Base-by-base conservation (phyloP, 306 rosid species). In the Rosa chinensis region DNA sequence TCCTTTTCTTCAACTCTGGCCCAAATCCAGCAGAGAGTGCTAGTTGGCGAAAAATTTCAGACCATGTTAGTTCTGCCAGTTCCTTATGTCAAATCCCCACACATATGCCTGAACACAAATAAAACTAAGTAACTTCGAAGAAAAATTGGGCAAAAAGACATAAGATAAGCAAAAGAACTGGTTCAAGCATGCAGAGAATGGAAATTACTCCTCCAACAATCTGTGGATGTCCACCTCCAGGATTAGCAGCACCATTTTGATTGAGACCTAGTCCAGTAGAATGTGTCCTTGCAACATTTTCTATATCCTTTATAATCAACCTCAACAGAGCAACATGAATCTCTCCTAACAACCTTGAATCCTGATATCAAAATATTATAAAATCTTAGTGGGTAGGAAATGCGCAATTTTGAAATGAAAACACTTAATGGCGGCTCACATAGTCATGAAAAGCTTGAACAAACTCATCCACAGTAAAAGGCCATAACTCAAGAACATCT, bases 61-160 rank as follows among this genome's bases (percentile, higher is more conserved):
- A 96, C 99, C 99, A 95, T 59, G 99, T 95, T 81, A 90, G 86
- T 84, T 85, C 88, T 95, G 98, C 99, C 99, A 95, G 80, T 91
- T 93, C 70, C 94, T 84, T 80, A 95, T 95, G 84, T 95, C 99
- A 91, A 93, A 93, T 64, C 99, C 99, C 99, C 99, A 95, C 23
- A 94, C 89, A 82, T 93, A 92, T 63, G 98, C 98, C 98, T 93
- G 68, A 82, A 80, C 32, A 66, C 70, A 73, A 75, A 84, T 61
- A 39, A 76, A 66, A 71, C 73, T 77, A 47, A 76, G 45, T 72
- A 73, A 71, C 53, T 74, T 76, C 58, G 18, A 35, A 71, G 78
- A 74, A 67, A 5, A 61, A 77, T 49, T 58, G 44, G 67, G 28
- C 10, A 42, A 59, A 66, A 55, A 66, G 55, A 3, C 64, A n/a